These are phyloP conservation scores for Bacterosira constricta DNA, from an alignment of 108 stramenopile species.

Conservation along the genomic window DNA sequence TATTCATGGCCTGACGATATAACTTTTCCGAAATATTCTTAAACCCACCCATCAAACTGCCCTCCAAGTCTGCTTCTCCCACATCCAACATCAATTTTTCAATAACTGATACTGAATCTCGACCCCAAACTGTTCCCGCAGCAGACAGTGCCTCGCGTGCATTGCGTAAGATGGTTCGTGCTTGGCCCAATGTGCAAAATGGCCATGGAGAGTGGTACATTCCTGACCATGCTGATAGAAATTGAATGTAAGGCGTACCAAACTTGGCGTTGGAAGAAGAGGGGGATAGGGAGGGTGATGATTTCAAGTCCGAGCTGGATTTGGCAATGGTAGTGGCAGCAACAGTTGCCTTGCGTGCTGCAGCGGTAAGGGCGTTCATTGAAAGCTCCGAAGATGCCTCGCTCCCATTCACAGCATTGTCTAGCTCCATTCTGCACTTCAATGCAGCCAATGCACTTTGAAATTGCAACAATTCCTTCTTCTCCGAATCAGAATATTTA, in stretches of 20 bases:
- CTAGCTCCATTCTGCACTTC: conserved; percentile 19
- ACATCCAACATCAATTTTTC: conserved; percentile 61
- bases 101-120: conserved; percentile 20
- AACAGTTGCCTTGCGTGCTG: conserved; percentile 26
- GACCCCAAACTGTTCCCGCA: conserved; percentile 46
- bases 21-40: conserved; percentile 18
- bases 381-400: background rate
- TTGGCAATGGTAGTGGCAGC: conserved; percentile 17
- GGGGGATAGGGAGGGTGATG: background rate
- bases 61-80: conserved; percentile 71
- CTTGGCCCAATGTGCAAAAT: conserved; percentile 54
- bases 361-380: conserved; percentile 3
- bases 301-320: conserved; percentile 2
- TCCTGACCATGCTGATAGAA: conserved; percentile 72
- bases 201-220: conserved; percentile 64
- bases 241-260: conserved; percentile 47
- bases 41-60: conserved; percentile 56
- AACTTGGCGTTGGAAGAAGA: conserved; percentile 19
- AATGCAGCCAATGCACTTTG: conserved; percentile 25
- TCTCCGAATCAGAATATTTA: conserved; percentile 10
- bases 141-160: conserved; percentile 49
- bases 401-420: background rate
- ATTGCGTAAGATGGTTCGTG: conserved; percentile 42
- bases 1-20: conserved; percentile 29
- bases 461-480: conserved; percentile 12